A percentile compares a stretch with the other conserved stretches of the same genome.
These are phyloP conservation scores for Russula vinacea DNA, from an alignment of 768 basidiomycete species.

Conservation along the genomic window DNA sequence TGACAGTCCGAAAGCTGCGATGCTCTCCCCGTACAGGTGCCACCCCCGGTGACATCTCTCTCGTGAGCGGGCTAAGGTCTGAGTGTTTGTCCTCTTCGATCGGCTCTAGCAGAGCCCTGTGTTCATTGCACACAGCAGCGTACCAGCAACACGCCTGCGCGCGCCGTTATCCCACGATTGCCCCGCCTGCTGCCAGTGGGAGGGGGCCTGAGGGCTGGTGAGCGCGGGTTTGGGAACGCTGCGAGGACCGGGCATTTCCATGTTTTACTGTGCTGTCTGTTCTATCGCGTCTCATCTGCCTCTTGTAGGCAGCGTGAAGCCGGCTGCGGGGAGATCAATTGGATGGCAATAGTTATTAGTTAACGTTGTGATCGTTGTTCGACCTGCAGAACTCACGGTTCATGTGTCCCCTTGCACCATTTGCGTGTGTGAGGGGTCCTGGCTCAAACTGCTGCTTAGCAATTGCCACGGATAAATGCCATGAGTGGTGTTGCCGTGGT, in stretches of 20 bases:
- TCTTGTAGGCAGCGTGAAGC: slow-evolving; percentile 1
- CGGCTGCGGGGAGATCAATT: neutral
- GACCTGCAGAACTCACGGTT: neutral
- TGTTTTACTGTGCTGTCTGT: neutral
- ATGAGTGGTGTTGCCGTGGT: too few relatives aligned
- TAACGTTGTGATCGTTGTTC: neutral
- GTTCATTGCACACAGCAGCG: slow-evolving; percentile 33
- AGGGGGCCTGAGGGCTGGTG: neutral
- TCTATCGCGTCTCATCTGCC: slow-evolving; percentile 6
- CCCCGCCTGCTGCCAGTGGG: too few relatives aligned
- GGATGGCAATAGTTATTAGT: neutral
- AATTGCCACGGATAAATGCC: neutral
- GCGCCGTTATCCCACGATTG: neutral
- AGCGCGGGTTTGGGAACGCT: neutral
- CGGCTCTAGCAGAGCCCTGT: slow-evolving; percentile 35
- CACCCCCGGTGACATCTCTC: slow-evolving; percentile 5
- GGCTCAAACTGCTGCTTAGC: neutral
- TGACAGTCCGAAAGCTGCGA: slow-evolving; percentile 27
- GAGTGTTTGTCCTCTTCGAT: slow-evolving; percentile 35
- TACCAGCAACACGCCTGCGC: slow-evolving; percentile 33
- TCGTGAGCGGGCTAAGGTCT: slow-evolving; percentile 39
- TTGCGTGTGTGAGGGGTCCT: neutral
- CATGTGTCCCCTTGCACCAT: neutral
- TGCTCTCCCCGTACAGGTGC: slow-evolving; percentile 28
- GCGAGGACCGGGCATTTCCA: neutral